Evolutionary conservation across 2,329 filamentous ascomycete species (phyloP).

Genomic region (Colletotrichum sp.): DNA sequence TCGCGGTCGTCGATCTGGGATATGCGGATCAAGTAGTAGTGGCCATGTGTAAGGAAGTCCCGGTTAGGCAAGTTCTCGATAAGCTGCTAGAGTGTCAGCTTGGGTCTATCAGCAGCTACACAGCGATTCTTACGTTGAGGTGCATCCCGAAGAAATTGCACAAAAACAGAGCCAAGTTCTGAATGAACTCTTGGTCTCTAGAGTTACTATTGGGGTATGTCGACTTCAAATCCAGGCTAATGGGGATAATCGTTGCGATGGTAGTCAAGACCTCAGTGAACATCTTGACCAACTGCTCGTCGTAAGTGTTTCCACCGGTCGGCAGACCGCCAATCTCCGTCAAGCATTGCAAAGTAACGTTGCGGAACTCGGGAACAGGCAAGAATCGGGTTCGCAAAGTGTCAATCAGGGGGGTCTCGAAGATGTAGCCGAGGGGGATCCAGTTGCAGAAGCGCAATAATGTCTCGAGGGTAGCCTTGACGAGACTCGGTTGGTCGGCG

Average conservation of each 20-base stretch:
- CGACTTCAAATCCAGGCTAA: conserved; percentile 86
- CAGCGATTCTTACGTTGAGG: conserved; percentile 65
- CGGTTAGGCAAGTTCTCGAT: conserved; percentile 96
- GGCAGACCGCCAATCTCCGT: conserved; percentile 96
- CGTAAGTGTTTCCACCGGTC: conserved; percentile 81
- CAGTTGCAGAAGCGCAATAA: conserved; percentile 97
- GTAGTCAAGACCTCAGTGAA: conserved; percentile 96
- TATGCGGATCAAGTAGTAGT: conserved; percentile 98
- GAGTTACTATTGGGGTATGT: conserved; percentile 93
- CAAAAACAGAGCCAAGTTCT: conserved; percentile 93
- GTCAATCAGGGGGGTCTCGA: conserved; percentile 96
- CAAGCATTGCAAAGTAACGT: conserved; percentile 93
- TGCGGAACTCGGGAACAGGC: conserved; percentile 92
- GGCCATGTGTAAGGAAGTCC: conserved; percentile 93
- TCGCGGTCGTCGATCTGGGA: conserved; percentile 98
- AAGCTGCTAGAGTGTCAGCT: conserved; percentile 55
- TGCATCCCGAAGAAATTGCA: conserved; percentile 98
- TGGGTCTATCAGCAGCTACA: conserved; percentile 8
- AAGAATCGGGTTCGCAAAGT: conserved; percentile 92
- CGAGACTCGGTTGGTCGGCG: conserved; percentile 84
- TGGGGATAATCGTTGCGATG: conserved; percentile 90
- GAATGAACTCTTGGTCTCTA: conserved; percentile 95
- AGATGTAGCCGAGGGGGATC: conserved; percentile 98
- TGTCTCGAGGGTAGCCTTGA: conserved; percentile 97
- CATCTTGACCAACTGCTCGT: conserved; percentile 97